Conservation (phyloP, 768 basidiomycete species). For the Naganishia kalamii region DNA sequence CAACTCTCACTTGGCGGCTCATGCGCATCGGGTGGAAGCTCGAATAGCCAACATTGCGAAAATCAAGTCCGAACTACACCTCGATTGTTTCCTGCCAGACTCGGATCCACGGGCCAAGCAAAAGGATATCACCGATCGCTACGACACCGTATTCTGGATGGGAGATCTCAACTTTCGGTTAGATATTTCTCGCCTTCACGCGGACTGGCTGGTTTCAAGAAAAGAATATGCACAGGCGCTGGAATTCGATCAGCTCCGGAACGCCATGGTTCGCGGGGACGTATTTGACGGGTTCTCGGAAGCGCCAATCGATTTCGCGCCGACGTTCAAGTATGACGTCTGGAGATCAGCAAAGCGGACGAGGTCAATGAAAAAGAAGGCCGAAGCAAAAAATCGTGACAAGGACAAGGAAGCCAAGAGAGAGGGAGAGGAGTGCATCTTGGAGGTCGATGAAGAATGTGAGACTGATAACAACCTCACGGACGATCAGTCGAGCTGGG, state of each 20-base stretch:
- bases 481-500: conserved; percentile 49
- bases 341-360: conserved; percentile 55
- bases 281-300: conserved; percentile 72
- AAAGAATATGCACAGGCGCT: conserved; percentile 77
- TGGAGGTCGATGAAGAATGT: conserved; percentile 42
- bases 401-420: conserved; percentile 35
- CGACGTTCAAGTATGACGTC: conserved; percentile 91
- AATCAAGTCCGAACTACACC: conserved; percentile 74
- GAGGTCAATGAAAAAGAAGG: conserved; percentile 35
- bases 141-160: conserved; percentile 80
- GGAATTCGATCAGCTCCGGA: conserved; percentile 78
- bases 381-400: conserved; percentile 8
- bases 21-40: conserved; percentile 53
- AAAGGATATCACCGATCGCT: conserved; percentile 73
- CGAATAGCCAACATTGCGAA: conserved; percentile 80
- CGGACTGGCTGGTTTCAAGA: conserved; percentile 62
- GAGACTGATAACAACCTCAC: conserved; percentile 50
- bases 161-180: conserved; percentile 90
- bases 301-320: conserved; percentile 73
- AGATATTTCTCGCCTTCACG: conserved; percentile 80
- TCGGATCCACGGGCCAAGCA: conserved; percentile 26
- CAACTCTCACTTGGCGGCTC: conserved; percentile 79
- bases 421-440: conserved; percentile 44
- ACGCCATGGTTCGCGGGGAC: conserved; percentile 62
- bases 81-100: conserved; percentile 66